phyloP scores from a whole-genome alignment of 169 alveolate genomes.

The Babesia bigemina region DNA sequence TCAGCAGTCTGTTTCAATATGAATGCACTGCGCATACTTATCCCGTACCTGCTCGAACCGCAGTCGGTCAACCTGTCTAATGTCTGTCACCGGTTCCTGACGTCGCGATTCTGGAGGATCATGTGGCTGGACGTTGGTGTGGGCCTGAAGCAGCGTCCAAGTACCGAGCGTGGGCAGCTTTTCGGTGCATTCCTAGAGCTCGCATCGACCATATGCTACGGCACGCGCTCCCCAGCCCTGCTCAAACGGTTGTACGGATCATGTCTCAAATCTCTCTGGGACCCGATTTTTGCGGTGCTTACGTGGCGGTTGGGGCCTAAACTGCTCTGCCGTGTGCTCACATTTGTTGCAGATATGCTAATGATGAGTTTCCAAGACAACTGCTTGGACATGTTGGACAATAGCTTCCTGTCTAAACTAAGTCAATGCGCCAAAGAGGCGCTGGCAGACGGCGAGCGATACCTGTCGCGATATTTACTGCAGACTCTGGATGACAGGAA shows the following conservation, averaged over 20 bases:
- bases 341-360: conserved; percentile 57
- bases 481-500: conserved; percentile 21
- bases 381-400: conserved; percentile 24
- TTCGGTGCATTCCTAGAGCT: conserved; percentile 52
- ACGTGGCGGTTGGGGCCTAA: conserved; percentile 50
- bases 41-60: conserved; percentile 57
- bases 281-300: conserved; percentile 31
- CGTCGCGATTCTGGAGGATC: conserved; percentile 54
- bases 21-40: conserved; percentile 43
- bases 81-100: conserved; percentile 49
- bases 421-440: conserved; percentile 15
- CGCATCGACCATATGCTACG: conserved; percentile 39
- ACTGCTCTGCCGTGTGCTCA: conserved; percentile 31
- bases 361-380: conserved; percentile 47
- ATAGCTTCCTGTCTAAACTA: conserved; percentile 11
- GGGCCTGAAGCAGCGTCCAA: conserved; percentile 1
- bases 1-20: conserved; percentile 58
- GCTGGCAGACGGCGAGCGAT: conserved; percentile 5
- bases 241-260: conserved; percentile 38
- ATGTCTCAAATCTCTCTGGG: conserved; percentile 47
- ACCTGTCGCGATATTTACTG: conserved; percentile 15
- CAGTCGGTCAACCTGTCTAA: conserved; percentile 26
- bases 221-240: conserved; percentile 53
- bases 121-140: conserved; percentile 62
- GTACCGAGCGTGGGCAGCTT: conserved; percentile 12